These are phyloP conservation scores for Diatrype stigma DNA, from an alignment of 2,329 filamentous ascomycete genomes.

Conservation along the genomic window DNA sequence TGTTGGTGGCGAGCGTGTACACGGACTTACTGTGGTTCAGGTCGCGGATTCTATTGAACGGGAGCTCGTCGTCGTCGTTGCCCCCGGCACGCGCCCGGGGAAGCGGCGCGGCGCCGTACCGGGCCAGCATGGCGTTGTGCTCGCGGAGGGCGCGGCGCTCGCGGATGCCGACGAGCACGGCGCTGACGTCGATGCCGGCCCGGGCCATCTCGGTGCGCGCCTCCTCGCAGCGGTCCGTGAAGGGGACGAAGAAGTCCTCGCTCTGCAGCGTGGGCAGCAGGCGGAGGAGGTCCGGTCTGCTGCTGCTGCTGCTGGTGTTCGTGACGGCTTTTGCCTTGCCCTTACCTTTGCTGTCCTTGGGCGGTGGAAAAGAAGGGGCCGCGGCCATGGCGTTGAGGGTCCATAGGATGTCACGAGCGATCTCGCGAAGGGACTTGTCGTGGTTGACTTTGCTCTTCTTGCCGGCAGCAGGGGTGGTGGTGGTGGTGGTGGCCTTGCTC, in stretches of 20 bases:
- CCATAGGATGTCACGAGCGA: conserved; percentile 22
- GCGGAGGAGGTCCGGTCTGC: conserved; percentile 1
- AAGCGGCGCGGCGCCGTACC: conserved; percentile 14
- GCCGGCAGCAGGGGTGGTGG: background rate
- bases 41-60: conserved; percentile 17
- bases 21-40: conserved; percentile 13
- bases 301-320: too few relatives aligned
- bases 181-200: conserved; percentile 22
- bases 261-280: conserved; percentile 20
- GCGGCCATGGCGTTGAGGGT: conserved; percentile 11
- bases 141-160: conserved; percentile 11
- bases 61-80: background rate
- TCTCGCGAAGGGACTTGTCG: conserved; percentile 7
- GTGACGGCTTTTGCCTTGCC: too few relatives aligned
- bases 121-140: conserved; percentile 20
- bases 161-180: conserved; percentile 10
- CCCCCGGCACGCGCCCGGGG: background rate
- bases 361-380: too few relatives aligned
- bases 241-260: conserved; percentile 21
- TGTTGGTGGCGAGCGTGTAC: conserved; percentile 12
- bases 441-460: background rate
- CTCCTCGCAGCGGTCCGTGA: conserved; percentile 8
- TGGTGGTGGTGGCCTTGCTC: background rate
- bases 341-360: too few relatives aligned
- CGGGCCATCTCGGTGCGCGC: conserved; percentile 14